Evolutionary conservation across 306 rosid genomes (phyloP), one percentile per base, ranked within the genome.

Genomic region (Comarum palustre): DNA sequence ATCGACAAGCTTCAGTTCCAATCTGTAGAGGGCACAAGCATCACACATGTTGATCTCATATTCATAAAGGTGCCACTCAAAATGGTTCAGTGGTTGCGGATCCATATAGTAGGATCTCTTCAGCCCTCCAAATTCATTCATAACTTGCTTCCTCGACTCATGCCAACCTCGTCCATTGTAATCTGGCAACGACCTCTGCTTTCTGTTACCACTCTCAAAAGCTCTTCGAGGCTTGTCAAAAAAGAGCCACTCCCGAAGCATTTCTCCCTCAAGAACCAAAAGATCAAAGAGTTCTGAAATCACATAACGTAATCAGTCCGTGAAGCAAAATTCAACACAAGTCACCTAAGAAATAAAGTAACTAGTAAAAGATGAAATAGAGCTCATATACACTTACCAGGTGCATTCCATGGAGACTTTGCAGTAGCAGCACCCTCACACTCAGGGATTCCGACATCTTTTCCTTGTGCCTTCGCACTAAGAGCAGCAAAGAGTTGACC

Each of bases 381-480:
- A 54, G 41, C 17, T 61, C 68, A 57, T 29, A 73, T 60, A 34
- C 79, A 74, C 85, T 74, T 86, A 93, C 98, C 98, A 55, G 94
- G 92, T 22, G 99, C 99, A 76, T 94, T 94, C 98, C 98, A 94
- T 52, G 97, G 97, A 86, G 99, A 91, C 86, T 91, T 94, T 31
- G 97, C 89, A 63, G 97, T 94, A 73, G 99, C 97, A 15, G 99
- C 99, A 80, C 99, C 97, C 86, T 91, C 99, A 58, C 99, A 94
- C 75, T 89, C 97, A 24, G 97, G 99, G 77, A 94, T 88, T 71
- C 97, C 99, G 41, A 94, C 99, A 77, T 88, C 95, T 83, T 91
- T 94, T 72, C 96, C 96, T 77, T 84, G 95, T 68, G 92, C 91
- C 86, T 84, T 94, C 39, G 97, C 92, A 77, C 91, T 74, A 74